These are phyloP conservation scores for Penicillium janthinellum DNA, from an alignment of 2,329 filamentous ascomycete species.

Conservation along the genomic window DNA sequence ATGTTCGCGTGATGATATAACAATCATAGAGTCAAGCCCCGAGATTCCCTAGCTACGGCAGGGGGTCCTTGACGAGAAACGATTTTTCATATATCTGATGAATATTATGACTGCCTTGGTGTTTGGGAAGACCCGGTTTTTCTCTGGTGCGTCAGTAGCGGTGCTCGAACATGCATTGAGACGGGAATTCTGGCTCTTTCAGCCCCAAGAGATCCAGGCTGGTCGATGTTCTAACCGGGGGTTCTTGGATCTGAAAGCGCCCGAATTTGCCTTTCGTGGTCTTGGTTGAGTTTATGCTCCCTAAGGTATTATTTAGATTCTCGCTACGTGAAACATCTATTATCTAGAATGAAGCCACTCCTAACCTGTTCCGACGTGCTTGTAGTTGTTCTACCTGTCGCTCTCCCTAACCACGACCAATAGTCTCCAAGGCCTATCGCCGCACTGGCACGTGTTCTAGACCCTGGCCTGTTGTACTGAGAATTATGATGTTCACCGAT, in stretches of 20 bases:
- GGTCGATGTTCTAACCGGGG: background rate
- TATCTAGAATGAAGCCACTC: no score
- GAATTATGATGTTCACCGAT: no score
- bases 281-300: background rate
- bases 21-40: constrained; percentile 99
- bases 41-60: constrained; percentile 58
- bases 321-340: no score
- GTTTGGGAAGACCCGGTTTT: background rate
- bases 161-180: background rate
- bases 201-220: background rate
- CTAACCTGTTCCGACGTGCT: no score
- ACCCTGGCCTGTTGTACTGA: no score
- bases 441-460: no score
- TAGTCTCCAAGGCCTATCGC: no score
- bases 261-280: background rate
- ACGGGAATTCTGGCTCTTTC: background rate
- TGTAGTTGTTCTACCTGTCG: no score
- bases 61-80: constrained; percentile 51
- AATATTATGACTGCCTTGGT: constrained; percentile 30
- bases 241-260: background rate
- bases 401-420: no score
- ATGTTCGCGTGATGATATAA: constrained; percentile 84
- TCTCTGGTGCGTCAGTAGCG: background rate
- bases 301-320: no score
- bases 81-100: constrained; percentile 54